phyloP scores from a whole-genome alignment of 305 asterid species.

The Fraxinus xanthoxyloides region DNA sequence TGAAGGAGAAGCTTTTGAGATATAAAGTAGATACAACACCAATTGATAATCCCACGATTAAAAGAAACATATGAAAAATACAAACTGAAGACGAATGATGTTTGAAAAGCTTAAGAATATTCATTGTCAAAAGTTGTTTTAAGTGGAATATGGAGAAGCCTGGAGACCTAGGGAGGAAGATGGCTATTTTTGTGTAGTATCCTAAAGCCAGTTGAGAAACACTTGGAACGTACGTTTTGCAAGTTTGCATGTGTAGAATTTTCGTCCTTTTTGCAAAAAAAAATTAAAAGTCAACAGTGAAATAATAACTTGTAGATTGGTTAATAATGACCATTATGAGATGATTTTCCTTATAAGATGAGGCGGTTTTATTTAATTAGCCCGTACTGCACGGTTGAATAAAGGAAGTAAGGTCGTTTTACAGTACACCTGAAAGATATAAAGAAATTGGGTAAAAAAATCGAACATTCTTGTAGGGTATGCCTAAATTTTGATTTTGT shows the following conservation, averaged over 20 bases:
- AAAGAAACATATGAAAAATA: constrained; percentile 34
- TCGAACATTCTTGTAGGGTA: background rate
- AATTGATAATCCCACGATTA: constrained; percentile 45
- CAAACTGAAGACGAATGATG: constrained; percentile 15
- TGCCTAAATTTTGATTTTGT: background rate
- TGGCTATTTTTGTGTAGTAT: background rate
- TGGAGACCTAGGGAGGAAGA: background rate
- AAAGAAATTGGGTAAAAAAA: background rate
- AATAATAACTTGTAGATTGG: background rate
- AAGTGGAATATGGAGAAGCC: background rate
- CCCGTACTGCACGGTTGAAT: background rate
- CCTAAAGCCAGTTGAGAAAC: background rate
- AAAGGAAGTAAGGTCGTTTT: background rate
- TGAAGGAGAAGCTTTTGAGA: constrained; percentile 30
- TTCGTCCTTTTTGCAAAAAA: background rate
- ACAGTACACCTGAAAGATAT: background rate
- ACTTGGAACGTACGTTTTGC: constrained; percentile 28
- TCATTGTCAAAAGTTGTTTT: background rate
- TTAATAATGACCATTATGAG: background rate
- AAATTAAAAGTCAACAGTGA: constrained; percentile 15
- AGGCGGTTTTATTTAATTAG: background rate
- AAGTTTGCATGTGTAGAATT: constrained; percentile 19
- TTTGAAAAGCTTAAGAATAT: constrained; percentile 21
- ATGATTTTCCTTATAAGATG: background rate
- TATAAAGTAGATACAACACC: constrained; percentile 37